phyloP scores from a whole-genome alignment of 2,329 filamentous ascomycete species.

The Diaporthe amygdali region DNA sequence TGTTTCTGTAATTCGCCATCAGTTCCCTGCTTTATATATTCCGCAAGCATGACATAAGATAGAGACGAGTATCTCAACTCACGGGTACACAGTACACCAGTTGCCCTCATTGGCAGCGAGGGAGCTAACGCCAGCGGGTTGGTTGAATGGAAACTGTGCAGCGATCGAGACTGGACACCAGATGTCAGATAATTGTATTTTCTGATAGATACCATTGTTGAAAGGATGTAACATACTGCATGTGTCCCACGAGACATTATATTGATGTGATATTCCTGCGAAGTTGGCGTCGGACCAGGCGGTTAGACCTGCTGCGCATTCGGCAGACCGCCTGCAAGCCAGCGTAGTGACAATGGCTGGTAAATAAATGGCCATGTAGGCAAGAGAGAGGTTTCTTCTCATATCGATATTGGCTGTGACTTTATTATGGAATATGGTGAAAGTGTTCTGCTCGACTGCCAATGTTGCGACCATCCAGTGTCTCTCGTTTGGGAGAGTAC shows the following conservation, averaged over 20 bases:
- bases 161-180: slow-evolving; percentile 9
- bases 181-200: not conserved
- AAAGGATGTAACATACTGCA: not conserved
- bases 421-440: not conserved
- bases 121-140: slow-evolving; percentile 15
- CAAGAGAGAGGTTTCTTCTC: not conserved
- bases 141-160: slow-evolving; percentile 13
- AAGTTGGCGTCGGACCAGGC: slow-evolving; percentile 23
- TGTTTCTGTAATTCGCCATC: not conserved
- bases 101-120: slow-evolving; percentile 14
- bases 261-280: slow-evolving; percentile 7
- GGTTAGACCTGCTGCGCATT: slow-evolving; percentile 10
- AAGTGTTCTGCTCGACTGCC: no score
- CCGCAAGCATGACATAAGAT: not conserved
- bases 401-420: not conserved
- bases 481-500: not conserved
- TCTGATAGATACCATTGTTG: not conserved
- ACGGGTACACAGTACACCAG: slow-evolving; percentile 21
- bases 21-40: not conserved
- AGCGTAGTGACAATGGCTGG: not conserved
- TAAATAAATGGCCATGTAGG: not conserved
- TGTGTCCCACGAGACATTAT: slow-evolving; percentile 20
- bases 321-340: not conserved
- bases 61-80: not conserved
- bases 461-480: no score